A percentile compares a stretch with the other conserved stretches of the same genome.
Conservation (phyloP, 129 eudicot genomes). For the Dittrichia graveolens region DNA sequence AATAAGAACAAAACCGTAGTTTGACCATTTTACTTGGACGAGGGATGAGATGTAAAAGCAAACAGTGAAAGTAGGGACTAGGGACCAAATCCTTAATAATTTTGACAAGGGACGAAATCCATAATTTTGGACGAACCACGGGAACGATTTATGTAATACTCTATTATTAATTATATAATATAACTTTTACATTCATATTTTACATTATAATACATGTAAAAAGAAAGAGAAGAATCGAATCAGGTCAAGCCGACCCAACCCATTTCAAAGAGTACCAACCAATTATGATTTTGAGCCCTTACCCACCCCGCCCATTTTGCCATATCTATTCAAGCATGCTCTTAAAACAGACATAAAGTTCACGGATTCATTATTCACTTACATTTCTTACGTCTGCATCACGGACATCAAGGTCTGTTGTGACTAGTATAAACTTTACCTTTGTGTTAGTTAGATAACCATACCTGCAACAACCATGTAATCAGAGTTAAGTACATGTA, state of each 20-base stretch:
- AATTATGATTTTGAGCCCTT: background rate
- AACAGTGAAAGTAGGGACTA: too few relatives aligned
- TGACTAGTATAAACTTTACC: conserved; percentile 94
- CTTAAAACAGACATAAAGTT: background rate
- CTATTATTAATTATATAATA: too few relatives aligned
- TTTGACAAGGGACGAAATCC: too few relatives aligned
- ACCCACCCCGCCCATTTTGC: conserved; percentile 17
- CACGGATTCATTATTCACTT: conserved; percentile 36
- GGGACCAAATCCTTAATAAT: too few relatives aligned
- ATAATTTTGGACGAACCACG: too few relatives aligned
- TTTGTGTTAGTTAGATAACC: conserved; percentile 98
- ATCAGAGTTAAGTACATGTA: conserved; percentile 19
- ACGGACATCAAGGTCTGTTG: conserved; percentile 89
- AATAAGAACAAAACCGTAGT: too few relatives aligned
- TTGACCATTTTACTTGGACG: too few relatives aligned
- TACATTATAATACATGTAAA: background rate
- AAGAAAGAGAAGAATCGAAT: background rate
- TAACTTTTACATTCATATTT: too few relatives aligned
- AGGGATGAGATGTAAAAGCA: too few relatives aligned
- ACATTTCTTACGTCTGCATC: conserved; percentile 97
- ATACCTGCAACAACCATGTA: conserved; percentile 58
- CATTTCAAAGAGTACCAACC: background rate
- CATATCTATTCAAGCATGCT: conserved; percentile 2
- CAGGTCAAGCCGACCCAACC: background rate
- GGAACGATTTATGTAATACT: too few relatives aligned